Evolutionary conservation across 2,329 filamentous ascomycete species (phyloP), one percentile per base, ranked within the genome.

Genomic region (Aspergillus pseudoglaucus): DNA sequence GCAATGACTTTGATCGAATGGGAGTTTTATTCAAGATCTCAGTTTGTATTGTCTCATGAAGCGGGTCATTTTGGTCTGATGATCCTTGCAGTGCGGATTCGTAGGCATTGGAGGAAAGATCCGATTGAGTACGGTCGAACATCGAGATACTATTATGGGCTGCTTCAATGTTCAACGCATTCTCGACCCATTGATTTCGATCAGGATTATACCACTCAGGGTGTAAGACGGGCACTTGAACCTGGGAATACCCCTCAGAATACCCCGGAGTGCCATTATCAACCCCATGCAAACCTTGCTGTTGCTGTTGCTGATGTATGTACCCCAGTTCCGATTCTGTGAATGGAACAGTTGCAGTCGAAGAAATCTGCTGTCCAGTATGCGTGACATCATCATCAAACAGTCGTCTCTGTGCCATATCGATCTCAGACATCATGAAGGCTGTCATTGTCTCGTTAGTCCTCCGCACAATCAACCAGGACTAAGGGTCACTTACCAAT

Each of bases 391-490:
- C 57, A 15, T 64, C 62, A 41, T 65, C 60, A 12, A 68, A 53
- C 1, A 67, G 54, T 35, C 58, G 57, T 47, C 57, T 54, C 49
- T 67, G 65, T 14, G 65, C 65, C 15, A 60, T 51, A 12, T 58
- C 62, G 23, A 67, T 67, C 37, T 67, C 63, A 4, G 53, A 61
- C 55, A 67, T 66, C 57, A 66, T 62, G 6, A 56, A 51, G 1
- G 61, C 65, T 67, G 39, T 27, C 47, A 0, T 38, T 40, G 42
- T 22, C 25, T 30, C 6, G 39, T 42, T 23, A 14, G 15, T 25
- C 32, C 23, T 14, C 2, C 14, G 14, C 42, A 20, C 23, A 17
- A 7, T 14, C 17, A 12, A 40, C 18, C 6, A 12, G 20, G 27
- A 44, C 32, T 6, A n/a, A 27, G 25, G 27, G 15, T 7, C 39